phyloP scores from a whole-genome alignment of 164 flowering plant species.

The Cinnamomum micranthum region DNA sequence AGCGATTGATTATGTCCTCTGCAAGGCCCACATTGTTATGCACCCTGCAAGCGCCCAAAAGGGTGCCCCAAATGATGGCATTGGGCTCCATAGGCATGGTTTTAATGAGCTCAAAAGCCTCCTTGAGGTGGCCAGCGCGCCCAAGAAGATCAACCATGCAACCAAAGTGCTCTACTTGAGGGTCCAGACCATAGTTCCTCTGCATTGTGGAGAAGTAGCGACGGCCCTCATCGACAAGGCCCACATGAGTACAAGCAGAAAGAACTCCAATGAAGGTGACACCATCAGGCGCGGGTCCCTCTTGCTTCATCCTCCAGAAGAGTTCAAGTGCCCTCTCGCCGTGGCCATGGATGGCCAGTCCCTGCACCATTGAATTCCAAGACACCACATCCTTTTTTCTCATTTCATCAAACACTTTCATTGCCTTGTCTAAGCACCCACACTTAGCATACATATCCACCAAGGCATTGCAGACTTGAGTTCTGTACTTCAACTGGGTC shows the following conservation, averaged over 20 bases:
- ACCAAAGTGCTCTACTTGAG: constrained; percentile 29
- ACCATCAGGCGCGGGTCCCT: constrained; percentile 32
- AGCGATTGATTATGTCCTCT: constrained; percentile 38
- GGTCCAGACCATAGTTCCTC: constrained; percentile 31
- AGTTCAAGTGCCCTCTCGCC: constrained; percentile 40
- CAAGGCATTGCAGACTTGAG: constrained; percentile 55
- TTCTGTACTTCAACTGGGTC: constrained; percentile 27
- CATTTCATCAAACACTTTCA: constrained; percentile 40
- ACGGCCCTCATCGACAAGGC: constrained; percentile 21
- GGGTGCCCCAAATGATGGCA: constrained; percentile 68
- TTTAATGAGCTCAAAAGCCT: constrained; percentile 23
- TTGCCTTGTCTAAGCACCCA: constrained; percentile 53
- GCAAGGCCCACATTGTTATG: constrained; percentile 55
- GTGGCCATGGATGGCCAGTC: constrained; percentile 69
- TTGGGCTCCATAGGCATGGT: constrained; percentile 30
- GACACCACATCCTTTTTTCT: constrained; percentile 54
- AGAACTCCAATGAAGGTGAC: constrained; percentile 26
- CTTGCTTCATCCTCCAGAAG: constrained; percentile 43
- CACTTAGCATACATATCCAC: constrained; percentile 88
- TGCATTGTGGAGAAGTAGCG: constrained; percentile 22
- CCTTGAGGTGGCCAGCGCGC: constrained; percentile 18
- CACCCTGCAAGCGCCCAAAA: constrained; percentile 25
- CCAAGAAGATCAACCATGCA: constrained; percentile 34
- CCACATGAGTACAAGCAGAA: constrained; percentile 22
- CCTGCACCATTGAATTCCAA: constrained; percentile 78